Evolutionary conservation across 2,329 filamentous ascomycete species (phyloP).

Genomic region (Trichoderma pleuroti): DNA sequence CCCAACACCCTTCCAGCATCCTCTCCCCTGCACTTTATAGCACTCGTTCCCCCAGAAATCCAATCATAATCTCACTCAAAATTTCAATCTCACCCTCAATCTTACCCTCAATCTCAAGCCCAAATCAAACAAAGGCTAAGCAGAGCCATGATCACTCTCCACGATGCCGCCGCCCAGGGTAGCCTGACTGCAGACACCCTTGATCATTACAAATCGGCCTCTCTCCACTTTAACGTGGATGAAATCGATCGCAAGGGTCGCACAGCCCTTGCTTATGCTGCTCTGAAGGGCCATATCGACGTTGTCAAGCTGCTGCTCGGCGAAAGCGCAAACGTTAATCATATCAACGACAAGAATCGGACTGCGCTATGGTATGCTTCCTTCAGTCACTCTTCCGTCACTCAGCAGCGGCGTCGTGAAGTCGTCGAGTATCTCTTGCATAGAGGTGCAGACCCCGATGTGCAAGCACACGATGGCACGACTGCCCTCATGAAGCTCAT

Average conservation of each 20-base stretch:
- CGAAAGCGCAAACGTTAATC: background rate
- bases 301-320: background rate
- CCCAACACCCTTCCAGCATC: background rate
- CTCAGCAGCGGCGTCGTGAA: background rate
- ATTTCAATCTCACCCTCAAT: background rate
- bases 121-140: no score
- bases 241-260: background rate
- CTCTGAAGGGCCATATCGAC: background rate
- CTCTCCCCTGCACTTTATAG: background rate
- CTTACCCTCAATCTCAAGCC: background rate
- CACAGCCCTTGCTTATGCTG: background rate
- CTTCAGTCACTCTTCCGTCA: background rate
- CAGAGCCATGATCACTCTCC: constrained; percentile 1
- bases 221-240: background rate
- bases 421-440: background rate
- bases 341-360: background rate
- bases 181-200: background rate
- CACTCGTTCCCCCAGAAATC: background rate
- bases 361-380: constrained; percentile 2
- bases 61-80: background rate
- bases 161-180: background rate
- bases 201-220: background rate
- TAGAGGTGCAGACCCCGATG: background rate
- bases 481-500: constrained; percentile 9
- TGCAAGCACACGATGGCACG: background rate